Base-by-base conservation (phyloP, 2,329 filamentous ascomycete genomes). In the Didymella sp. region DNA sequence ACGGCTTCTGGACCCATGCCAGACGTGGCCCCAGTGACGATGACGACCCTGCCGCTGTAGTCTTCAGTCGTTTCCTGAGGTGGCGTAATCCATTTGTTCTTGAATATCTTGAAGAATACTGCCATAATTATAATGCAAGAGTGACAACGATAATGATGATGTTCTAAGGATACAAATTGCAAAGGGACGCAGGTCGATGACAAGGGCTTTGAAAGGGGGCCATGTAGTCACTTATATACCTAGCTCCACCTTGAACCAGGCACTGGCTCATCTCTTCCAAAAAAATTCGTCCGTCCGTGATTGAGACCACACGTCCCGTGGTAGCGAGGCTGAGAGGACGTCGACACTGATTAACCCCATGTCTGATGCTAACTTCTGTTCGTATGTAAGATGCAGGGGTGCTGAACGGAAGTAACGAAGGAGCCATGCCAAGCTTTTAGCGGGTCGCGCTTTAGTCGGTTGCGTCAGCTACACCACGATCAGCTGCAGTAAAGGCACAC, bases 11-110 rank as follows among this genome's bases (percentile, higher is more conserved):
- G 66, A 4, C 77, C 77, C 15, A 79, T 61, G n/a, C 78, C 77
- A 2, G 67, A 70, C 38, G 75, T 79, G 8, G 72, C 68, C 12
- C 77, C 77, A 13, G 77, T 84, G 5, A 84, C 76, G 27, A 84
- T 77, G 51, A 81, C 68, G 5, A 71, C 79, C 38, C 77, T 71
- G 17, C 75, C 78, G 8, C 60, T 60, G 25, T 73, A 76, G 13
- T 74, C 70, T 27, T 70, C 68, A 25, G 62, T 59, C 33, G 78
- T 67, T 6, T 70, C 53, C 52, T 72, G 55, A 6, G 77, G 78
- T 6, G 72, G 70, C 15, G 56, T 63, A 17, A 75, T 62, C 73
- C 73, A 75, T 54, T 73, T 75, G 46, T 64, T 59, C 41, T 64
- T 71, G 49, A 76, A 64, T n/a, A 73, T 45, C 3, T 58, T 61